Evolutionary conservation across 2,329 filamentous ascomycete genomes (phyloP).

Genomic region (Claviceps paspali): DNA sequence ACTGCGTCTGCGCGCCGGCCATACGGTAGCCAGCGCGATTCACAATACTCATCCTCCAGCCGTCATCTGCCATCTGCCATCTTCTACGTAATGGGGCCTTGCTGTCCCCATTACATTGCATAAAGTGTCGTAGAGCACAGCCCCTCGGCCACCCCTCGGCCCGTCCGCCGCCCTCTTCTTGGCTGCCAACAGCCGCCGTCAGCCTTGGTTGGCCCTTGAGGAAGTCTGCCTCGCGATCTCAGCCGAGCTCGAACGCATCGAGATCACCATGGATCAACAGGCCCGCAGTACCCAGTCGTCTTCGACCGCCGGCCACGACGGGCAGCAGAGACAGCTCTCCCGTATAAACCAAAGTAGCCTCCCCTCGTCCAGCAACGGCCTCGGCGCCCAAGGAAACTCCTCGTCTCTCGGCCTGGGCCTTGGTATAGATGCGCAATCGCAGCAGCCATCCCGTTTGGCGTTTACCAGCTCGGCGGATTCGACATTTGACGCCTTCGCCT

Average conservation of each 20-base stretch:
- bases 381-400: slow-evolving; percentile 26
- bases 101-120: slow-evolving; percentile 9
- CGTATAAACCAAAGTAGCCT: slow-evolving; percentile 52
- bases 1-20: too few species aligned
- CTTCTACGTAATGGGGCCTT: slow-evolving; percentile 4
- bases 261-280: slow-evolving; percentile 26
- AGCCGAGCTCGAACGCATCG: slow-evolving; percentile 6
- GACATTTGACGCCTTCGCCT: slow-evolving; percentile 30
- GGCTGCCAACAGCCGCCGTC: slow-evolving; percentile 27
- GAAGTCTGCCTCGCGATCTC: slow-evolving; percentile 26
- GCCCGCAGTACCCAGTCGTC: slow-evolving; percentile 41
- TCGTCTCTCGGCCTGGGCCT: slow-evolving; percentile 40
- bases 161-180: slow-evolving; percentile 19
- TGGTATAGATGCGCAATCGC: slow-evolving; percentile 34
- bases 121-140: slow-evolving; percentile 12
- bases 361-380: slow-evolving; percentile 46
- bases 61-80: too few species aligned
- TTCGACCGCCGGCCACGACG: slow-evolving; percentile 26
- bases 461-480: slow-evolving; percentile 14
- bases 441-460: slow-evolving; percentile 19
- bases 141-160: slow-evolving; percentile 6
- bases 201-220: slow-evolving; percentile 23
- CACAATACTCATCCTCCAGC: too few species aligned
- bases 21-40: too few species aligned
- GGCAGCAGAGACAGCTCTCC: slow-evolving; percentile 34